These are phyloP conservation scores for Plasmodium blacklocki DNA, from an alignment of 169 alveolate genomes.

Conservation along the genomic window DNA sequence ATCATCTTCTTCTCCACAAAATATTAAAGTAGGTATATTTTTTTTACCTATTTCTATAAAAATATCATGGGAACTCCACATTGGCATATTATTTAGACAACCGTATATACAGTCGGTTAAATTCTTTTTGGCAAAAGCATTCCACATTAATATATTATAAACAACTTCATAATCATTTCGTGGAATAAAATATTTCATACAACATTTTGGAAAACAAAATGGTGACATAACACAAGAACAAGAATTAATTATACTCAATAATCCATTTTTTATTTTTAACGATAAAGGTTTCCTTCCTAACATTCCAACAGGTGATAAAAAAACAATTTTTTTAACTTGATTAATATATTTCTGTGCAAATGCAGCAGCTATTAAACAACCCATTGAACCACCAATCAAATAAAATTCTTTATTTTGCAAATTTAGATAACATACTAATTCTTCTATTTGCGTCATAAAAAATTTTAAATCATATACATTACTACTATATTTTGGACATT, in stretches of 20 bases:
- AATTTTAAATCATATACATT: slow-evolving; percentile 81
- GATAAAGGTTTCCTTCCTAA: slow-evolving; percentile 79
- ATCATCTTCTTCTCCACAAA: slow-evolving; percentile 67
- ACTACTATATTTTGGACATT: slow-evolving; percentile 80
- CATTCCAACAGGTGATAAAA: slow-evolving; percentile 86
- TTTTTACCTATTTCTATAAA: slow-evolving; percentile 79
- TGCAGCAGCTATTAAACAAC: slow-evolving; percentile 82
- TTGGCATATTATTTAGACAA: slow-evolving; percentile 80
- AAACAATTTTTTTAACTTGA: slow-evolving; percentile 80
- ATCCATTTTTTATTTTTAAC: slow-evolving; percentile 54
- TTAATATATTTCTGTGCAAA: slow-evolving; percentile 83
- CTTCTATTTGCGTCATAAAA: slow-evolving; percentile 85
- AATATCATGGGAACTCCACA: slow-evolving; percentile 83
- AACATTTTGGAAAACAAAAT: slow-evolving; percentile 40
- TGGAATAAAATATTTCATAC: slow-evolving; percentile 17
- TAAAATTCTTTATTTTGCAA: slow-evolving; percentile 75
- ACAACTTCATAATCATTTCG: slow-evolving; percentile 41
- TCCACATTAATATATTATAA: slow-evolving; percentile 82
- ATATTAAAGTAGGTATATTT: slow-evolving; percentile 41
- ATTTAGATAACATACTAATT: slow-evolving; percentile 76
- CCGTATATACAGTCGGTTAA: slow-evolving; percentile 79
- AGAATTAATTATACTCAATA: slow-evolving; percentile 77
- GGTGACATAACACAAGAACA: slow-evolving; percentile 55
- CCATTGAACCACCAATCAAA: slow-evolving; percentile 87
- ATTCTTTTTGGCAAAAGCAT: slow-evolving; percentile 79